These are phyloP conservation scores for thale cress (Arabidopsis thaliana) DNA, from an alignment of 345 rosid genomes.

Conservation along the genomic window DNA sequence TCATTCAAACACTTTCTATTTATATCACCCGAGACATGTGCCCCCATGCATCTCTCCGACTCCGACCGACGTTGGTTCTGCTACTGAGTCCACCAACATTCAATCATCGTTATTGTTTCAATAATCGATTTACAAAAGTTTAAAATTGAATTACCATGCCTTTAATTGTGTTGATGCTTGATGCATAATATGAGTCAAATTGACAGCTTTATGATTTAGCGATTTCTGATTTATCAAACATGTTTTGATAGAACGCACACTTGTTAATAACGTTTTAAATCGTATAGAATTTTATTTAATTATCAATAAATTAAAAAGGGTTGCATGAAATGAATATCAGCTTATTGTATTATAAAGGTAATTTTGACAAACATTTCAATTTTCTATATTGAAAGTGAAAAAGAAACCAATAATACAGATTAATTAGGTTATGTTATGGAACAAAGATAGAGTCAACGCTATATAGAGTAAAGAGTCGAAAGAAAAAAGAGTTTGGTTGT, in stretches of 20 bases:
- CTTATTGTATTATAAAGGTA: neutral
- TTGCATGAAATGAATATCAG: neutral
- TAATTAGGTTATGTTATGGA: neutral
- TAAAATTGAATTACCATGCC: neutral
- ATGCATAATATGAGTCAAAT: neutral
- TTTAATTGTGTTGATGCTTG: neutral
- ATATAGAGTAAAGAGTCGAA: neutral
- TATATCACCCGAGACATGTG: neutral
- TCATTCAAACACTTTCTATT: neutral
- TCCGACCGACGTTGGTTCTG: constrained; percentile 15
- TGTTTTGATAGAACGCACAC: neutral
- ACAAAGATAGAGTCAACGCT: constrained; percentile 39
- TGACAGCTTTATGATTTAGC: neutral
- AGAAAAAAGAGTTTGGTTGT: constrained; percentile 8
- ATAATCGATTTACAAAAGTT: neutral
- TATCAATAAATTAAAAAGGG: neutral
- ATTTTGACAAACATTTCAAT: neutral
- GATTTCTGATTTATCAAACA: neutral
- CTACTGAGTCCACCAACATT: constrained; percentile 11
- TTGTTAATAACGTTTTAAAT: neutral
- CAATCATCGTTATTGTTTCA: neutral
- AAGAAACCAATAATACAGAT: neutral
- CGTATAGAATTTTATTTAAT: neutral
- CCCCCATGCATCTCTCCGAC: constrained; percentile 12
- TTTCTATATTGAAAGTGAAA: neutral